Percentiles rank a stretch among this genome's conserved stretches.
Evolutionary conservation across 2,329 filamentous ascomycete species (phyloP).

Genomic region (Byssothecium circinans): DNA sequence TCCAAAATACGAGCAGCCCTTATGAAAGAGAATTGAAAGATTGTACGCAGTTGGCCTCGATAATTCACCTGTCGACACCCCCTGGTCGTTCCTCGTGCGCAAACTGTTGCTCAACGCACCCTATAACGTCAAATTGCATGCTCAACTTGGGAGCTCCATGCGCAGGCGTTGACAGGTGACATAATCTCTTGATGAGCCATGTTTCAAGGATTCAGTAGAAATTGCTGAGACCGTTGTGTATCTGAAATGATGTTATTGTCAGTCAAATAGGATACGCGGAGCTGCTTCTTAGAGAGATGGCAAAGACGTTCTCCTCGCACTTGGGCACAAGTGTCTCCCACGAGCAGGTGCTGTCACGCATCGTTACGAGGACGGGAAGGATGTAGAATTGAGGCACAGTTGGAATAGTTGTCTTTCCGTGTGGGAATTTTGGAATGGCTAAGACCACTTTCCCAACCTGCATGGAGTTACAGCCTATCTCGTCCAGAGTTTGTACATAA

Average conservation of each 20-base stretch:
- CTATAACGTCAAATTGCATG: neutral
- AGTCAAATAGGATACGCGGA: neutral
- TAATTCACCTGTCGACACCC: neutral
- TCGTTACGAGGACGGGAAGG: no score
- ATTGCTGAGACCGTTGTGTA: neutral
- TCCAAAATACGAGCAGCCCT: constrained; percentile 3
- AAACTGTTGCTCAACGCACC: neutral
- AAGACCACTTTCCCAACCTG: no score
- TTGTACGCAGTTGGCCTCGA: neutral
- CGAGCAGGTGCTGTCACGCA: neutral
- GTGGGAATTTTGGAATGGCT: neutral
- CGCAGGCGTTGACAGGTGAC: constrained; percentile 1
- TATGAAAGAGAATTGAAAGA: constrained; percentile 1
- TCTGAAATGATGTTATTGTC: neutral
- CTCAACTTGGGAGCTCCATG: neutral
- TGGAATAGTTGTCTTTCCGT: neutral
- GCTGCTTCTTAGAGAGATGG: constrained; percentile 1
- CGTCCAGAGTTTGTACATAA: neutral
- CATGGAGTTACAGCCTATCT: neutral
- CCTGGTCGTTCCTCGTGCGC: neutral
- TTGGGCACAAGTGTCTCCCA: neutral
- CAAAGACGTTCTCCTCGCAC: neutral
- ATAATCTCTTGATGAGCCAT: constrained; percentile 2
- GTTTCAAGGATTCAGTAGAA: neutral
- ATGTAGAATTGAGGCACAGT: neutral